Percentiles rank a stretch among this genome's conserved stretches.
These are phyloP conservation scores for Inosperma sp. DNA, from an alignment of 768 basidiomycete genomes.

Conservation along the genomic window DNA sequence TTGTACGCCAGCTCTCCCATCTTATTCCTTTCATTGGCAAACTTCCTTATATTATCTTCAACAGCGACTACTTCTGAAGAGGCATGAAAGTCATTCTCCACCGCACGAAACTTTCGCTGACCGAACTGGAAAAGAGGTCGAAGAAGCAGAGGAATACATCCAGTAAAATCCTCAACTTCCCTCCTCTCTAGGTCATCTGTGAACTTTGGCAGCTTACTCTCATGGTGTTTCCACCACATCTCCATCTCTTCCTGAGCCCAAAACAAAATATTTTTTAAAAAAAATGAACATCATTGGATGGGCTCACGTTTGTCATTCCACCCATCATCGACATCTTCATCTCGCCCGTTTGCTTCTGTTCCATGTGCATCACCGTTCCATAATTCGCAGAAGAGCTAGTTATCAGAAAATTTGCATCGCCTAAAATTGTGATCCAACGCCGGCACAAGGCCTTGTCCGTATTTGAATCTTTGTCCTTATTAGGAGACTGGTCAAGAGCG, in stretches of 20 bases:
- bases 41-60: background rate
- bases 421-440: background rate
- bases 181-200: background rate
- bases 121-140: background rate
- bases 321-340: background rate
- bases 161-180: background rate
- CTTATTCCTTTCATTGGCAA: background rate
- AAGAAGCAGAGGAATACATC: conserved; percentile 2
- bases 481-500: background rate
- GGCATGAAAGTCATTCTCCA: background rate
- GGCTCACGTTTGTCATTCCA: background rate
- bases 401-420: background rate
- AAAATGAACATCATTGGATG: background rate
- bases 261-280: too few species aligned
- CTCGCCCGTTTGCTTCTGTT: background rate
- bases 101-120: background rate
- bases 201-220: background rate
- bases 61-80: background rate
- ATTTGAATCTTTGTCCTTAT: background rate
- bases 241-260: conserved; percentile 1
- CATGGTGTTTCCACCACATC: conserved; percentile 1
- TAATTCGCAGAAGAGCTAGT: background rate
- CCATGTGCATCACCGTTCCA: background rate
- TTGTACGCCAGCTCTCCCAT: background rate
- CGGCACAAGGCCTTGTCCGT: background rate